Evolutionary conservation across 78 protist species (phyloP).

Genomic region (slime mould (Dictyostelium discoideum)): DNA sequence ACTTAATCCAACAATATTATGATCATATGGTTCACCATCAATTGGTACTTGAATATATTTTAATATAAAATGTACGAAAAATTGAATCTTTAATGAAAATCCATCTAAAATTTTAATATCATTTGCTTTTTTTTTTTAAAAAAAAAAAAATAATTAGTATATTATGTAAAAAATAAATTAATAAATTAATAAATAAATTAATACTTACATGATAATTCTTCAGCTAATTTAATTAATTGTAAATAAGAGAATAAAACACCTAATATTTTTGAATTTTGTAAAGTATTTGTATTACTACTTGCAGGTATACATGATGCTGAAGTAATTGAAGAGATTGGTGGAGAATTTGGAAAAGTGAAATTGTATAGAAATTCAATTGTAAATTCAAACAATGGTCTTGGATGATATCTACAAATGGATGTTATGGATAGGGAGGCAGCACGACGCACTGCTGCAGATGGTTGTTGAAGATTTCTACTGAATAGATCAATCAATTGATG

Average conservation of each 20-base stretch:
- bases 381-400: conserved; percentile 27
- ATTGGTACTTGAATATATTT: conserved; percentile 32
- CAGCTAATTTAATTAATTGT: conserved; percentile 53
- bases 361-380: conserved; percentile 46
- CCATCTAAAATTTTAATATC: conserved; percentile 41
- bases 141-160: too few species aligned
- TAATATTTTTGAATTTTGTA: neutral
- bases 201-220: conserved; percentile 35
- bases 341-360: neutral
- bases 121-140: neutral
- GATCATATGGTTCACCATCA: conserved; percentile 53
- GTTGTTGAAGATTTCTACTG: conserved; percentile 17
- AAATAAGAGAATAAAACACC: conserved; percentile 64
- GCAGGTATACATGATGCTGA: conserved; percentile 4
- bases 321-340: neutral
- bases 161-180: too few species aligned
- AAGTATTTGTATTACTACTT: neutral
- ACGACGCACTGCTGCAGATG: conserved; percentile 69
- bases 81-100: conserved; percentile 22
- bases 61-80: conserved; percentile 52
- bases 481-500: conserved; percentile 54
- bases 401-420: conserved; percentile 58
- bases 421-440: conserved; percentile 40
- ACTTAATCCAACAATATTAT: conserved; percentile 74
- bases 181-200: neutral